A percentile compares a stretch with the other conserved stretches of the same genome.
These are phyloP conservation scores for Aspergillus fructus DNA, from an alignment of 2,329 filamentous ascomycete genomes.

Conservation along the genomic window DNA sequence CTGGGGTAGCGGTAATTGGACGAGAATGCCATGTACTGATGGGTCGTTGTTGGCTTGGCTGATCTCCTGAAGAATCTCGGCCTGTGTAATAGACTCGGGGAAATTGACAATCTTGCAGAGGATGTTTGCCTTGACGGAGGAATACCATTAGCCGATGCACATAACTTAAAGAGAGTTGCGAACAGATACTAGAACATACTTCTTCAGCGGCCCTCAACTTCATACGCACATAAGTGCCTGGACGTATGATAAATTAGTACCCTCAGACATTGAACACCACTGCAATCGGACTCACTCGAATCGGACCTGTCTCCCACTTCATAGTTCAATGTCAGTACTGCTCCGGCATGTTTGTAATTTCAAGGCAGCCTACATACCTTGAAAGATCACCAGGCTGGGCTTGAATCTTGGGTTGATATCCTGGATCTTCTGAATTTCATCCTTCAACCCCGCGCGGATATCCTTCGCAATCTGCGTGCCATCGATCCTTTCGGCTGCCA, in stretches of 20 bases:
- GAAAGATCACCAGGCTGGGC: constrained; percentile 89
- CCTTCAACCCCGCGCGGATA: constrained; percentile 79
- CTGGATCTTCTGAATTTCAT: constrained; percentile 79
- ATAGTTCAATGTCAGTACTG: constrained; percentile 11
- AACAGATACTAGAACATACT: constrained; percentile 48
- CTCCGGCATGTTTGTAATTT: background rate
- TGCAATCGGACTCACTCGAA: constrained; percentile 64
- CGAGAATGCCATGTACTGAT: constrained; percentile 83
- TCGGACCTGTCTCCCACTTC: constrained; percentile 89
- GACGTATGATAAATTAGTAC: constrained; percentile 25
- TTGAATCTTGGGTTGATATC: constrained; percentile 80
- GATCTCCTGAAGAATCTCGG: constrained; percentile 82
- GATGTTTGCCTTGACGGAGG: constrained; percentile 72
- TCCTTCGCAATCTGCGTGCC: constrained; percentile 91
- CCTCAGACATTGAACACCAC: background rate
- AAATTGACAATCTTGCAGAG: constrained; percentile 82
- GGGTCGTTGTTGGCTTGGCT: constrained; percentile 82
- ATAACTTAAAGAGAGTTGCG: background rate
- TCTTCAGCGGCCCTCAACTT: constrained; percentile 96
- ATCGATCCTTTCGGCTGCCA: constrained; percentile 90
- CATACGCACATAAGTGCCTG: constrained; percentile 98
- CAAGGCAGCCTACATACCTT: constrained; percentile 59
- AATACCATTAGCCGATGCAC: constrained; percentile 10
- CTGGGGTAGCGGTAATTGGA: constrained; percentile 86
- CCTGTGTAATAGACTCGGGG: constrained; percentile 75